These are phyloP conservation scores for Haplosporangium gracile DNA, from an alignment of 192 early-diverging fungal species.

Conservation along the genomic window DNA sequence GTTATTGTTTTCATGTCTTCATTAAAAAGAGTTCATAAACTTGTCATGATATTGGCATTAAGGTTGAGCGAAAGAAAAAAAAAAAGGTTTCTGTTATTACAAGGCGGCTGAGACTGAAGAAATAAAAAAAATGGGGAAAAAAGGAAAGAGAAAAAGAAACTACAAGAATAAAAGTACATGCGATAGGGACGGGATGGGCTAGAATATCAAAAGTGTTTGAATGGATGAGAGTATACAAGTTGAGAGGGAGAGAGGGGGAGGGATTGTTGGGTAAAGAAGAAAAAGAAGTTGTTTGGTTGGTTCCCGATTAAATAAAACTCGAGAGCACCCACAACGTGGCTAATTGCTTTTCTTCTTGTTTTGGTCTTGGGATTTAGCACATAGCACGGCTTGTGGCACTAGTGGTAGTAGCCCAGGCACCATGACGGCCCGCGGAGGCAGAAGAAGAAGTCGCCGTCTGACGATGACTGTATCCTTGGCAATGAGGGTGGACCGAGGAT, in stretches of 20 bases:
- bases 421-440: not conserved
- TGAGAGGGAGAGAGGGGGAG: not conserved
- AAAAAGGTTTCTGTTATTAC: constrained; percentile 3
- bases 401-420: constrained; percentile 15
- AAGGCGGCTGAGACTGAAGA: not conserved
- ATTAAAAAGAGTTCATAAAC: not conserved
- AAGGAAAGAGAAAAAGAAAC: not conserved
- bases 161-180: constrained; percentile 10
- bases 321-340: not conserved
- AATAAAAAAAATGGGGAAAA: not conserved
- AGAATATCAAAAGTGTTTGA: not conserved
- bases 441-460: not conserved
- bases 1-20: too few relatives aligned
- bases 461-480: constrained; percentile 4
- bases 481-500: constrained; percentile 7
- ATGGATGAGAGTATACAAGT: not conserved
- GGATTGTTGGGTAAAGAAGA: constrained; percentile 11
- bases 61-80: not conserved
- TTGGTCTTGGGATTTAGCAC: constrained; percentile 15
- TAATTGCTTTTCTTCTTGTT: not conserved
- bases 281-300: not conserved
- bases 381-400: constrained; percentile 29
- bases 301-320: not conserved
- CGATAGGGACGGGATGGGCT: too few relatives aligned
- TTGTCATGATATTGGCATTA: not conserved